Evolutionary conservation across 202 grass and related monocot genomes (phyloP), one percentile per base, ranked within the genome.

Genomic region (Carex arenaria): DNA sequence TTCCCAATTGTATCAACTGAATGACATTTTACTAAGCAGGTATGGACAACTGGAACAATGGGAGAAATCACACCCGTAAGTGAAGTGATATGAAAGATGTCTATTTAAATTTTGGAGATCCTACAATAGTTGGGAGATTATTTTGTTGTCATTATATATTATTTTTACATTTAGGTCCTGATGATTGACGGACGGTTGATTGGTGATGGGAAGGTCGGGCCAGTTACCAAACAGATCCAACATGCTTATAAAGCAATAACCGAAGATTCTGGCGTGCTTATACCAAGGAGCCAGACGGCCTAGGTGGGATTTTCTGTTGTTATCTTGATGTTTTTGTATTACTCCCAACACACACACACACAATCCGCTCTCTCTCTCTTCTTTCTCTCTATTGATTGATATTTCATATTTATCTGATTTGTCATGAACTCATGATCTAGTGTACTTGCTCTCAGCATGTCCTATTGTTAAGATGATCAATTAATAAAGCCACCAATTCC

Each of bases 11-110:
- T 15, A 67, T 38, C 22, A 65, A 53, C 12, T 68, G 38, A 67
- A 66, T 47, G 17, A 61, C 9, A 14, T 86, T 87, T 85, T 84
- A 77, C 89, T 82, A n/a, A 86, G 67, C 80, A 98, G 95, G 95
- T 93, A 43, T 98, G 95, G 95, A 98, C 95, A 85, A 98, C 95
- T 6, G 95, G 95, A 92, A 98, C 95, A 64, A 98, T 98, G 95
- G 95, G 95, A 19, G 95, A 98, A 86, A 82, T 98, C 60, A 93
- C 95, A 85, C 95, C 95, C 19, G 95, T 95, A 63, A 93, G 92
- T 85, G 47, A 30, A 51, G n/a, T 83, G 23, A 55, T 82, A 14
- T 61, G 13, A 18, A n/a, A 45, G 6, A 82, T 81, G 1, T 54
- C 14, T 10, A 67, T 67, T 22, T 18, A 55, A 55, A 55, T 51